Evolutionary conservation across 768 basidiomycete species (phyloP).

Genomic region (Trametes cinnabarina): DNA sequence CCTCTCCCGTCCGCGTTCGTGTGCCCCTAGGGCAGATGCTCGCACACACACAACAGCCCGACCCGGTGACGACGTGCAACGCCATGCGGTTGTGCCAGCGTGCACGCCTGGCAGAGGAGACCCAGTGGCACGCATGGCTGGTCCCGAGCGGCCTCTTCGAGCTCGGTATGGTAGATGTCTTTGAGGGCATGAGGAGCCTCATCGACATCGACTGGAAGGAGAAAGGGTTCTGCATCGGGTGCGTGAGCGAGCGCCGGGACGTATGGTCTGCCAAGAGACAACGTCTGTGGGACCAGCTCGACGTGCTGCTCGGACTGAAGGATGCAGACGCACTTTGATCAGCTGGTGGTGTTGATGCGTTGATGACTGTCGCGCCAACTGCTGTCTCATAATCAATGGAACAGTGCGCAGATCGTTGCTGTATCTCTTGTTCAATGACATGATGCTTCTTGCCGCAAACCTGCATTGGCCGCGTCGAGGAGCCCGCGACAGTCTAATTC

Average conservation of each 20-base stretch:
- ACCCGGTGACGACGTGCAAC: too few species aligned
- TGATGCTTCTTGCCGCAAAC: too few species aligned
- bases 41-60: neutral
- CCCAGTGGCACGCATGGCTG: conserved; percentile 20
- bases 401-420: too few species aligned
- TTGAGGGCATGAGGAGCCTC: conserved; percentile 36
- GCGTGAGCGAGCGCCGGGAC: conserved; percentile 29
- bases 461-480: too few species aligned
- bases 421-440: too few species aligned
- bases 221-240: conserved; percentile 36
- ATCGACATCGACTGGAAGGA: conserved; percentile 29
- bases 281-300: conserved; percentile 33
- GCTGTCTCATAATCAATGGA: too few species aligned
- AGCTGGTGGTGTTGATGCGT: neutral
- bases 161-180: conserved; percentile 33
- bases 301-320: conserved; percentile 28
- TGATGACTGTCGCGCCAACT: too few species aligned
- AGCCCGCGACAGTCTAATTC: too few species aligned
- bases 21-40: conserved; percentile 20
- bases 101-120: conserved; percentile 9
- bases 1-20: conserved; percentile 20
- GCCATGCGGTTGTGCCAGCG: conserved; percentile 7
- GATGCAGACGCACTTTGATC: neutral
- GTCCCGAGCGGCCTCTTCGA: conserved; percentile 27
- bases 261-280: conserved; percentile 31